phyloP scores from a whole-genome alignment of 306 rosid genomes.

The Carpinus fangiana region DNA sequence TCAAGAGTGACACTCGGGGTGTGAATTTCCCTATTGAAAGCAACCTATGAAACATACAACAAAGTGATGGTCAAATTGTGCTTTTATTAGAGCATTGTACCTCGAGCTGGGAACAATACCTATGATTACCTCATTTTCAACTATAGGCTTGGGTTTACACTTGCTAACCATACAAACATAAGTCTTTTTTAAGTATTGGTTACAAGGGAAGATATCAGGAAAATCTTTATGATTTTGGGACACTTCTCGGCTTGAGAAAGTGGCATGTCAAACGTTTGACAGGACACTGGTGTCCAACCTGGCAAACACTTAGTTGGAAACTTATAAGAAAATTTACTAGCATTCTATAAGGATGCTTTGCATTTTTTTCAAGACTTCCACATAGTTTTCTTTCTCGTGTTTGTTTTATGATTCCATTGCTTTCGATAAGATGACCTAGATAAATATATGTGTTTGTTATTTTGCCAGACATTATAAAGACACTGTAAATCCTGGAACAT shows the following conservation, averaged over 20 bases:
- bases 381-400: not conserved
- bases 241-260: not conserved
- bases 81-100: not conserved
- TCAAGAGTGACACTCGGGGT: conserved; percentile 95
- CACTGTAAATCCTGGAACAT: not conserved
- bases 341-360: not conserved
- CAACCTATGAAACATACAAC: conserved; percentile 59
- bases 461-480: not conserved
- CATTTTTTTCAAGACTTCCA: not conserved
- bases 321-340: not conserved
- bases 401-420: not conserved
- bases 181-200: not conserved
- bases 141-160: not conserved
- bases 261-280: not conserved
- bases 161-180: not conserved
- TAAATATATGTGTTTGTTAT: not conserved
- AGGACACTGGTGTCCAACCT: not conserved
- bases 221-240: not conserved
- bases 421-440: not conserved
- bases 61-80: conserved; percentile 16
- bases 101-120: not conserved
- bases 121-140: not conserved
- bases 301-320: not conserved
- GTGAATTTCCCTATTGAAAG: conserved; percentile 67
- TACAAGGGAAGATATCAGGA: not conserved